These are phyloP conservation scores for Phytophthora tentaculata DNA, from an alignment of 352 stramenopile species.

Conservation along the genomic window DNA sequence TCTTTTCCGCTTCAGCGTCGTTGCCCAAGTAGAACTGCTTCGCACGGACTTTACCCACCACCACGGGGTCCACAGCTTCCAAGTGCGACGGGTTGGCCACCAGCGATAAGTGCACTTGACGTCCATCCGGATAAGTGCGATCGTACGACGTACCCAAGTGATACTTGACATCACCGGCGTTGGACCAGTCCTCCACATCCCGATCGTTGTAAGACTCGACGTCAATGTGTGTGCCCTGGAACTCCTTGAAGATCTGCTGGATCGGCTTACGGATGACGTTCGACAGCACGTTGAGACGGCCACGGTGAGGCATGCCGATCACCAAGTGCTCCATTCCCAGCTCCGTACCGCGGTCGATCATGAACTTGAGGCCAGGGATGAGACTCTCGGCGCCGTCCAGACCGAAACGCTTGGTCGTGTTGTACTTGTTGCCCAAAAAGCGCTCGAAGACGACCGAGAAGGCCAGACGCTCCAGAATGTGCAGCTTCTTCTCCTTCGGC, in stretches of 20 bases:
- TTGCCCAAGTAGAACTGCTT: conserved; percentile 98
- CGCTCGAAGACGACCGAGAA: conserved; percentile 99
- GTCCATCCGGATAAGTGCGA: conserved; percentile 94
- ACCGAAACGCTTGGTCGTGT: conserved; percentile 98
- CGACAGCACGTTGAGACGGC: conserved; percentile 96
- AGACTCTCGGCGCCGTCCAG: conserved; percentile 96
- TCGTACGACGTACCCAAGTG: conserved; percentile 98
- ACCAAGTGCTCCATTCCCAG: conserved; percentile 97
- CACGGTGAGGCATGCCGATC: conserved; percentile 98
- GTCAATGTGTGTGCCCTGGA: conserved; percentile 95
- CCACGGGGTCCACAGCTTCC: conserved; percentile 97
- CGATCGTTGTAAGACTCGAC: conserved; percentile 84
- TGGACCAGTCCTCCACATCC: conserved; percentile 91
- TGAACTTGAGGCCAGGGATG: conserved; percentile 95
- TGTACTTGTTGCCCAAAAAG: conserved; percentile 98
- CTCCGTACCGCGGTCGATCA: conserved; percentile 95
- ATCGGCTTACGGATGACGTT: conserved; percentile 99
- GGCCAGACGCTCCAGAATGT: conserved; percentile 97
- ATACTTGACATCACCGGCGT: conserved; percentile 98
- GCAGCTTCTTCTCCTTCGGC: conserved; percentile 93
- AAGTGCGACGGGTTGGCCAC: conserved; percentile 98
- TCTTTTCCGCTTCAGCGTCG: conserved; percentile 82
- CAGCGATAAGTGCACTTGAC: conserved; percentile 95
- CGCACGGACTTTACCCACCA: conserved; percentile 94
- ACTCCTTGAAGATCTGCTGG: conserved; percentile 98